Evolutionary conservation across 345 rosid species (phyloP).

Genomic region (Corymbia maculata): DNA sequence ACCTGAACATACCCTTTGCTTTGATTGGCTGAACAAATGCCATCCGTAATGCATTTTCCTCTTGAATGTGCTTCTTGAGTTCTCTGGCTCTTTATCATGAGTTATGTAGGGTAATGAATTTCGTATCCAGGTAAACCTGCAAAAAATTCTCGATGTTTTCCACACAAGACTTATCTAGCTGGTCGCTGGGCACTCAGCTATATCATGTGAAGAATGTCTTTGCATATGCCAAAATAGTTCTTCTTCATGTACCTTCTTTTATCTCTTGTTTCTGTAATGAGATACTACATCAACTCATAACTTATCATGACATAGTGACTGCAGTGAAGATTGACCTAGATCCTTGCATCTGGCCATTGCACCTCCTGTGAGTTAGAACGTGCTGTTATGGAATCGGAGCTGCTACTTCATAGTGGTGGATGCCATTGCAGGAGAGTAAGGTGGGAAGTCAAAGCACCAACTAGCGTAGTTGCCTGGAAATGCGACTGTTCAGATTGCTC

Average conservation of each 20-base stretch:
- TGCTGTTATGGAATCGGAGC: conserved; percentile 29
- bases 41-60: background rate
- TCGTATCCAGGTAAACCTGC: no score
- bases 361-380: background rate
- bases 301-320: background rate
- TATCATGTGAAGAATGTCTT: background rate
- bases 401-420: conserved; percentile 49
- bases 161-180: background rate
- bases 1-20: background rate
- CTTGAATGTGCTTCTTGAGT: background rate
- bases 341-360: background rate
- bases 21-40: background rate
- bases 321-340: background rate
- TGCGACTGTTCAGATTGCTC: conserved; percentile 78
- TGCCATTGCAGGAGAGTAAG: conserved; percentile 70
- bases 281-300: background rate
- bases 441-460: conserved; percentile 59
- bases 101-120: background rate
- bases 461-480: conserved; percentile 48
- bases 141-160: no score
- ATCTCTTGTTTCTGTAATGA: background rate
- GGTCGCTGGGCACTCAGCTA: background rate
- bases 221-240: background rate
- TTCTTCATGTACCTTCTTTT: background rate
- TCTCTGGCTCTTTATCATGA: background rate